These are phyloP conservation scores for Circinella minor DNA, from an alignment of 371 early-diverging fungal species.

Conservation along the genomic window DNA sequence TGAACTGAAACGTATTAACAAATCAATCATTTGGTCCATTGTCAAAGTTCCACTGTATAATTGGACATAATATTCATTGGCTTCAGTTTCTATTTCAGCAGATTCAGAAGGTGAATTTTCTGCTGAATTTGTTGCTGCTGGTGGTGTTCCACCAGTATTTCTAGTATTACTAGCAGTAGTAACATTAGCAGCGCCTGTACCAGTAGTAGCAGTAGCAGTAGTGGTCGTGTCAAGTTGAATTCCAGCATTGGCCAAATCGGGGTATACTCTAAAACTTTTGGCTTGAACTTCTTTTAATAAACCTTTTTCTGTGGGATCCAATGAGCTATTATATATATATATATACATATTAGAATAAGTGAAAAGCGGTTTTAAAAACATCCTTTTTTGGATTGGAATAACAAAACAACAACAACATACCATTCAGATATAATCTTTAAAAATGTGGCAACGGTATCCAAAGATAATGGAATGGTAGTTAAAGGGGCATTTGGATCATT, in stretches of 20 bases:
- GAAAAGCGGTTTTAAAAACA: no score
- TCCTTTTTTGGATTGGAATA: no score
- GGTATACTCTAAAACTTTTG: slow-evolving; percentile 64
- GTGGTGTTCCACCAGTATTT: background rate
- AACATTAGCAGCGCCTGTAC: no score
- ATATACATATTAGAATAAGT: background rate
- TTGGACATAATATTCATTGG: slow-evolving; percentile 76
- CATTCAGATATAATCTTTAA: slow-evolving; percentile 68
- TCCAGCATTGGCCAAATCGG: slow-evolving; percentile 40
- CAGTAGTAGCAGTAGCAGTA: background rate
- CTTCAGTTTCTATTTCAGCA: slow-evolving; percentile 72
- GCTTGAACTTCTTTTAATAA: slow-evolving; percentile 65
- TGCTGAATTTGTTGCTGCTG: background rate
- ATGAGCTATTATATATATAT: slow-evolving; percentile 38
- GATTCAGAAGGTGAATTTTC: background rate
- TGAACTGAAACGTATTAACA: slow-evolving; percentile 71
- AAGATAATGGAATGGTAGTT: slow-evolving; percentile 64
- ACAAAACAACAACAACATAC: slow-evolving; percentile 27
- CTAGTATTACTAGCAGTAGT: background rate
- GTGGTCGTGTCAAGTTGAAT: background rate
- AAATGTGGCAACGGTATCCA: slow-evolving; percentile 74
- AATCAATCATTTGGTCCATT: slow-evolving; percentile 76
- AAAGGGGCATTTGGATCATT: slow-evolving; percentile 36
- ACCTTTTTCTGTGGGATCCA: slow-evolving; percentile 65
- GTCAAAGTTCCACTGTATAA: slow-evolving; percentile 80